phyloP scores from a whole-genome alignment of 306 rosid genomes.

The Quercus glauca region DNA sequence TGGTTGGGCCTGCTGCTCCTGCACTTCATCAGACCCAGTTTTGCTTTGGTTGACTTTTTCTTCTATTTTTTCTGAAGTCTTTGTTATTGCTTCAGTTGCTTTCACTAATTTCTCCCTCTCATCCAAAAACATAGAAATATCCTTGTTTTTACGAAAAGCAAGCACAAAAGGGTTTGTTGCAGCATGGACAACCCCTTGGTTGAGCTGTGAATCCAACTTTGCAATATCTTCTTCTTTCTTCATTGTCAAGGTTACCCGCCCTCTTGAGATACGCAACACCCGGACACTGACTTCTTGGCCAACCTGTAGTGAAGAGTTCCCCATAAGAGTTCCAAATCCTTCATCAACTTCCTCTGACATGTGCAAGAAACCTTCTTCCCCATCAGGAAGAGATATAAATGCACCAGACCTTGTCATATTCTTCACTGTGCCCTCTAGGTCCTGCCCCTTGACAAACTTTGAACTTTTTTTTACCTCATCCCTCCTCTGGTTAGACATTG shows the following conservation, averaged over 20 bases:
- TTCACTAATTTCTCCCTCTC: constrained; percentile 60
- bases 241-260: constrained; percentile 90
- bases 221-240: constrained; percentile 70
- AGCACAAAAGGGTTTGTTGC: constrained; percentile 88
- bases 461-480: constrained; percentile 50
- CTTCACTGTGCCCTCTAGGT: constrained; percentile 81
- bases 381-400: constrained; percentile 90
- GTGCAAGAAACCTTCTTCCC: constrained; percentile 98
- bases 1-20: constrained; percentile 42
- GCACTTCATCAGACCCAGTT: constrained; percentile 31
- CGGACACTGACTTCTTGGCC: constrained; percentile 86
- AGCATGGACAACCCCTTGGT: constrained; percentile 50
- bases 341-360: constrained; percentile 66
- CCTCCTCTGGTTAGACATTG: constrained; percentile 55
- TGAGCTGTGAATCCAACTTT: constrained; percentile 32
- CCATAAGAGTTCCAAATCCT: constrained; percentile 73
- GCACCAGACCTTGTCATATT: constrained; percentile 76
- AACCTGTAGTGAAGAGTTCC: constrained; percentile 61
- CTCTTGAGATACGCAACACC: constrained; percentile 78
- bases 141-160: constrained; percentile 91
- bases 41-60: constrained; percentile 36
- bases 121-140: constrained; percentile 74
- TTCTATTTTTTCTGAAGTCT: constrained; percentile 41
- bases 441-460: constrained; percentile 74
- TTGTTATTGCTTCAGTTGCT: constrained; percentile 34